Conservation (phyloP, 768 basidiomycete genomes). For the Fibroporia radiculosa region DNA sequence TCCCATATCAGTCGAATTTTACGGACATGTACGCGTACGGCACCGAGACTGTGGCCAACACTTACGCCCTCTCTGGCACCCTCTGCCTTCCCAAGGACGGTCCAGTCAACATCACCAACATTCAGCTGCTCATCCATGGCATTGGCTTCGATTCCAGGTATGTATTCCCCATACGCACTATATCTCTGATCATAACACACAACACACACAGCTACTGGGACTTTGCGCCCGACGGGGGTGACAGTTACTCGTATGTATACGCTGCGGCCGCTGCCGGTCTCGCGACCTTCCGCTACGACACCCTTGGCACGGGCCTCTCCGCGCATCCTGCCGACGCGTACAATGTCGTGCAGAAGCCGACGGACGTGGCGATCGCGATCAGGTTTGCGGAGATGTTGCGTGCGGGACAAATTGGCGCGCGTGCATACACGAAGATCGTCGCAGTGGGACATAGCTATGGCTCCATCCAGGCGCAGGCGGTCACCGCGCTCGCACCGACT, state of each 20-base stretch:
- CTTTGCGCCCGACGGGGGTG: constrained; percentile 4
- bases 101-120: constrained; percentile 7
- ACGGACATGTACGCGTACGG: constrained; percentile 7
- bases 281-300: constrained; percentile 15
- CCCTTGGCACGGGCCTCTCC: constrained; percentile 15
- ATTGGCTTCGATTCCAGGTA: constrained; percentile 12
- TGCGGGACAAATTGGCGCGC: constrained; percentile 3
- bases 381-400: constrained; percentile 7
- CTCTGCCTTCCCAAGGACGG: constrained; percentile 11
- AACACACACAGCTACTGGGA: constrained; percentile 7
- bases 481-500: constrained; percentile 3
- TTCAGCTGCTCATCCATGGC: constrained; percentile 13
- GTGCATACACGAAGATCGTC: constrained; percentile 26
- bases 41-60: constrained; percentile 3
- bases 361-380: constrained; percentile 9
- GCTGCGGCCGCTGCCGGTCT: constrained; percentile 10
- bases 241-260: constrained; percentile 12
- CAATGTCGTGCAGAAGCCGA: constrained; percentile 8
- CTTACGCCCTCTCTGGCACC: constrained; percentile 13
- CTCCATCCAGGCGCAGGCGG: constrained; percentile 6
- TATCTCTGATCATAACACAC: neutral
- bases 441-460: constrained; percentile 25
- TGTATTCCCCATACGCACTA: neutral
- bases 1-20: constrained; percentile 10
- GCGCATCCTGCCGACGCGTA: constrained; percentile 10